Conservation (phyloP, 2,329 filamentous ascomycete species). For the Massarina eburnea region DNA sequence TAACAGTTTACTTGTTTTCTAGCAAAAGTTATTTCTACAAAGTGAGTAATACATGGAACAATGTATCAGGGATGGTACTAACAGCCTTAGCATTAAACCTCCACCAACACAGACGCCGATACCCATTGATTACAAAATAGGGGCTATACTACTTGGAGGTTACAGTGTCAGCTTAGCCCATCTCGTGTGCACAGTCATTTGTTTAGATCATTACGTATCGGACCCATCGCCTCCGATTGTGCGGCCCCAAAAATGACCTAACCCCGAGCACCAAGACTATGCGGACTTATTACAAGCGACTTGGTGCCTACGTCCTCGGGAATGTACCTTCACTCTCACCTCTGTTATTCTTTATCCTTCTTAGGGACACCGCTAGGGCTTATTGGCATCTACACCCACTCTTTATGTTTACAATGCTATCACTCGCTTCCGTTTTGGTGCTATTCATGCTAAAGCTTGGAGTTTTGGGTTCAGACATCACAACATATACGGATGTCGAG, state of each 20-base stretch:
- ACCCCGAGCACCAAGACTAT: background rate
- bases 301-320: background rate
- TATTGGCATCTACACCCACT: background rate
- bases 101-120: too few relatives aligned
- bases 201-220: background rate
- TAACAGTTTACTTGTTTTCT: too few relatives aligned
- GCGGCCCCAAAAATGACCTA: background rate
- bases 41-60: too few relatives aligned
- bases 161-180: too few relatives aligned
- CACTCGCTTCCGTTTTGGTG: background rate
- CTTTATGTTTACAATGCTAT: constrained; percentile 7
- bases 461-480: constrained; percentile 13
- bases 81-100: too few relatives aligned
- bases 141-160: too few relatives aligned
- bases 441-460: background rate
- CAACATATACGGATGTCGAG: constrained; percentile 13
- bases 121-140: too few relatives aligned
- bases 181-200: too few relatives aligned
- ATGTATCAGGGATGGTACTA: too few relatives aligned
- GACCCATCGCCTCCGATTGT: background rate
- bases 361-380: constrained; percentile 5
- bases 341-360: constrained; percentile 1
- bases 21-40: too few relatives aligned
- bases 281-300: constrained; percentile 10
- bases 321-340: background rate